Conservation (phyloP, 106 monocot species). For the Acorus gramineus region DNA sequence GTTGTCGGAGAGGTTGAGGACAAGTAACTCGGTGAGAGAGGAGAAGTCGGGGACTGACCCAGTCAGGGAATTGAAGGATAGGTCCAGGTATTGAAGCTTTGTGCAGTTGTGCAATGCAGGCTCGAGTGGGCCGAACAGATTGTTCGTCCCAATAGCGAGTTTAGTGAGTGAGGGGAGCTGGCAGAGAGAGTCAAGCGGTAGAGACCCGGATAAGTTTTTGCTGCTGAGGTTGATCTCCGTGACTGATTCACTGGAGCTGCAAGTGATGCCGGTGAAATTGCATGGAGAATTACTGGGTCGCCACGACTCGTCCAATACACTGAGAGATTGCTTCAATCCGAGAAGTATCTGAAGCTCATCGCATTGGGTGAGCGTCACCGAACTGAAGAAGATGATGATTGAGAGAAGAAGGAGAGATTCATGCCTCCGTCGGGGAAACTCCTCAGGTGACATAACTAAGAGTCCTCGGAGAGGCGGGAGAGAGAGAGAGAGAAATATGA, state of each 20-base stretch:
- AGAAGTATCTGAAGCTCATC: conserved; percentile 14
- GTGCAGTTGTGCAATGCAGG: conserved; percentile 30
- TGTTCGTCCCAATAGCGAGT: conserved; percentile 32
- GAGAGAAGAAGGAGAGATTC: too few relatives aligned
- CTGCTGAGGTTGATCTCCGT: conserved; percentile 10
- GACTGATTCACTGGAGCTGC: conserved; percentile 1
- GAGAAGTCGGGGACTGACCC: conserved; percentile 61
- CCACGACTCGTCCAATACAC: conserved; percentile 4
- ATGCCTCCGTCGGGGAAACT: too few relatives aligned
- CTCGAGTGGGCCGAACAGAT: conserved; percentile 27
- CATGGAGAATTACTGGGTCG: conserved; percentile 3
- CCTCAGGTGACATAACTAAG: too few relatives aligned
- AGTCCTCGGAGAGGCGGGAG: too few relatives aligned
- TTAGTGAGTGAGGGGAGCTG: conserved; percentile 10
- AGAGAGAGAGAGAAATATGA: too few relatives aligned
- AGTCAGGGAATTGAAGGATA: conserved; percentile 41
- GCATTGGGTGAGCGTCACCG: neutral
- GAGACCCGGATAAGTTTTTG: neutral
- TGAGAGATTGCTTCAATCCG: conserved; percentile 7
- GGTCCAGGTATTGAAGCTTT: conserved; percentile 42
- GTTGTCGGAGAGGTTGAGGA: conserved; percentile 45
- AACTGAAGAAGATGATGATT: too few relatives aligned
- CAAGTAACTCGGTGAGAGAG: conserved; percentile 25
- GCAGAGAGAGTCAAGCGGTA: conserved; percentile 14
- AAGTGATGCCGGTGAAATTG: conserved; percentile 12